Conservation (phyloP, 2,329 filamentous ascomycete genomes). For the Botryotinia narcissicola region DNA sequence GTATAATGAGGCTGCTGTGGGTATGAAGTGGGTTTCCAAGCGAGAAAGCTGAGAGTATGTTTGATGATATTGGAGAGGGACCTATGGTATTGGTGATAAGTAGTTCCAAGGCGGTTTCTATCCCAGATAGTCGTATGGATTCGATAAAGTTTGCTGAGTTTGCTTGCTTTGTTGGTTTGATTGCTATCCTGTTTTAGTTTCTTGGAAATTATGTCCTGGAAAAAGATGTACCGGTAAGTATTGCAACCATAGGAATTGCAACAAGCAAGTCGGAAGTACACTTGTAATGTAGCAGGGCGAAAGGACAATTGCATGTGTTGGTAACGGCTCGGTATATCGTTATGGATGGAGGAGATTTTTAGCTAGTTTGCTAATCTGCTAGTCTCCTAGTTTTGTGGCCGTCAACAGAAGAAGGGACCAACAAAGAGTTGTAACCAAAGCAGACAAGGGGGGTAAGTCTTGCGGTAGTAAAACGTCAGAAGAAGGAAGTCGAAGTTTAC, state of each 20-base stretch:
- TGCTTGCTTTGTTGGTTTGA: conserved; percentile 6
- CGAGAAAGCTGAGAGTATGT: not conserved
- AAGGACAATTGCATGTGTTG: conserved; percentile 18
- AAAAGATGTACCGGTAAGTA: not conserved
- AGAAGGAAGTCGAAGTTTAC: not conserved
- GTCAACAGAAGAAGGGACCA: not conserved
- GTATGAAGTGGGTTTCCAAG: conserved; percentile 2
- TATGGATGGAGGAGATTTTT: not conserved
- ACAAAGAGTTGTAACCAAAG: not conserved
- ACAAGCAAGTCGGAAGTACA: conserved; percentile 15
- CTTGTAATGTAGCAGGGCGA: conserved; percentile 17
- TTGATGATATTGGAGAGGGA: not conserved
- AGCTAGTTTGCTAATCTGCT: not conserved
- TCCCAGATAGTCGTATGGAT: not conserved
- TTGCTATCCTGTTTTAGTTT: not conserved
- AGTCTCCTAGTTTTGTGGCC: not conserved
- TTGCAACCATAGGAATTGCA: conserved; percentile 9
- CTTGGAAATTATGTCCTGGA: not conserved
- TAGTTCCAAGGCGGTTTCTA: not conserved
- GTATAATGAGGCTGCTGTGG: conserved; percentile 11
- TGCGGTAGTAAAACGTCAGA: not conserved
- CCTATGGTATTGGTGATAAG: not conserved
- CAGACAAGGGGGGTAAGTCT: not conserved
- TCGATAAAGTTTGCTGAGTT: conserved; percentile 5
- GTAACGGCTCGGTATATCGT: not conserved